Conservation (phyloP, 2,329 filamentous ascomycete species). For the Penicillium polonicum region DNA sequence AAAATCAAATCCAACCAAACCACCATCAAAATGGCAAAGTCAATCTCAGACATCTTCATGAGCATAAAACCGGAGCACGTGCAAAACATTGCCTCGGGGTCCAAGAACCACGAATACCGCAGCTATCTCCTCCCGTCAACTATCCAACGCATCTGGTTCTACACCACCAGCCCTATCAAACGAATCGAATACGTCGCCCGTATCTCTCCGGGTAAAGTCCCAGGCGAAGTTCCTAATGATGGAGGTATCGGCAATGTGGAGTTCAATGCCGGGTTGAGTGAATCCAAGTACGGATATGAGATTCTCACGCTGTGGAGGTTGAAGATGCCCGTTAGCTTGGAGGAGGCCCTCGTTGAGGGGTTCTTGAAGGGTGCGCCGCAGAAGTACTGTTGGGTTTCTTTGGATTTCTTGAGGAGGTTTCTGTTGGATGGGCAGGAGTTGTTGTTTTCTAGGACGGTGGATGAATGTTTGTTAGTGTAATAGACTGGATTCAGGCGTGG, state of each 20-base stretch:
- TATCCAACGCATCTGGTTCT: slow-evolving; percentile 64
- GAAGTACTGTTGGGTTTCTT: slow-evolving; percentile 38
- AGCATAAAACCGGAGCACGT: slow-evolving; percentile 51
- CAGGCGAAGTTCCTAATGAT: slow-evolving; percentile 49
- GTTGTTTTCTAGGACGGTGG: neutral
- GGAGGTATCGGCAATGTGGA: slow-evolving; percentile 53
- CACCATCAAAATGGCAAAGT: neutral
- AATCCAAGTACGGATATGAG: slow-evolving; percentile 53
- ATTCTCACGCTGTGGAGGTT: slow-evolving; percentile 61
- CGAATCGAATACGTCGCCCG: slow-evolving; percentile 61
- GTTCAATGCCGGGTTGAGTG: slow-evolving; percentile 48
- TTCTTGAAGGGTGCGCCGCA: slow-evolving; percentile 55
- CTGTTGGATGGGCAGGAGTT: slow-evolving; percentile 5
- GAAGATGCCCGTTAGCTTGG: slow-evolving; percentile 57
- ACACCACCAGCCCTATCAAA: slow-evolving; percentile 49
- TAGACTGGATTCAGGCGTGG: neutral
- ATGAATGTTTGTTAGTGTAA: neutral
- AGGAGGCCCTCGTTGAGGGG: slow-evolving; percentile 55
- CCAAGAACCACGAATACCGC: slow-evolving; percentile 57
- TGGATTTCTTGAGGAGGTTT: slow-evolving; percentile 9
- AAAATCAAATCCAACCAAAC: neutral
- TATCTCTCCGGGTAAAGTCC: slow-evolving; percentile 49
- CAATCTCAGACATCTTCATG: slow-evolving; percentile 45
- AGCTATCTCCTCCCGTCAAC: slow-evolving; percentile 52
- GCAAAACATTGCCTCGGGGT: slow-evolving; percentile 14